Evolutionary conservation across 345 rosid species (phyloP).

Genomic region (Corchorus capsularis): DNA sequence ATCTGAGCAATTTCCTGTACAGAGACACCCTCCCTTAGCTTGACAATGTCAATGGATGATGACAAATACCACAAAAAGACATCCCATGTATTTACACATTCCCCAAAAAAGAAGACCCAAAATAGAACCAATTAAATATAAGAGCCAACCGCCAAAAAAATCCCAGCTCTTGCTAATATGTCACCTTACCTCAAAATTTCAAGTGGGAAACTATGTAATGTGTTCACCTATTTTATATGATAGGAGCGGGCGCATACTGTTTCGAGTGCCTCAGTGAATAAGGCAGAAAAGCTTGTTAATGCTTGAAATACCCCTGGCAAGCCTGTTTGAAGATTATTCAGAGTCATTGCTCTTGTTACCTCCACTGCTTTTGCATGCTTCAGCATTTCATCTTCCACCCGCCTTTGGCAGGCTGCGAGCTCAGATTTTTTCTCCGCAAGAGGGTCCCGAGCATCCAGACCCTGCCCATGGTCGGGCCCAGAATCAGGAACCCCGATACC

Average conservation of each 20-base stretch:
- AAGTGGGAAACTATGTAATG: constrained; percentile 10
- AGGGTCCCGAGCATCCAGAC: constrained; percentile 87
- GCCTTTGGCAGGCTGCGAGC: constrained; percentile 82
- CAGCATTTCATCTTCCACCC: constrained; percentile 91
- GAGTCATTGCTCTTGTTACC: constrained; percentile 89
- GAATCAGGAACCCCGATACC: constrained; percentile 80
- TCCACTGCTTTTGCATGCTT: constrained; percentile 86
- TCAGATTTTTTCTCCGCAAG: constrained; percentile 81
- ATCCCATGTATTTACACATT: constrained; percentile 42
- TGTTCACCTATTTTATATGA: constrained; percentile 59
- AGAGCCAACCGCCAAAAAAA: constrained; percentile 39
- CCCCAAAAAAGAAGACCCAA: constrained; percentile 25
- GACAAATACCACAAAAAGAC: constrained; percentile 16
- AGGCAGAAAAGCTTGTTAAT: constrained; percentile 75
- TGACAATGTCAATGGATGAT: constrained; percentile 3
- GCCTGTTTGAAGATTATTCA: constrained; percentile 88
- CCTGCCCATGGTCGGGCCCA: constrained; percentile 65
- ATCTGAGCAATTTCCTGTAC: constrained; percentile 49
- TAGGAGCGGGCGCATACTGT: constrained; percentile 78
- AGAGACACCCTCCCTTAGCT: constrained; percentile 26
- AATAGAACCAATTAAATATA: constrained; percentile 17
- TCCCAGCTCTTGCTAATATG: constrained; percentile 36
- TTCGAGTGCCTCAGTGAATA: constrained; percentile 69
- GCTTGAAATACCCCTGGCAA: constrained; percentile 95
- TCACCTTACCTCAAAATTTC: constrained; percentile 32